A percentile compares a stretch with the other conserved stretches of the same genome.
Conservation (phyloP, 129 eudicot species). For the Ambrosia trifida region DNA sequence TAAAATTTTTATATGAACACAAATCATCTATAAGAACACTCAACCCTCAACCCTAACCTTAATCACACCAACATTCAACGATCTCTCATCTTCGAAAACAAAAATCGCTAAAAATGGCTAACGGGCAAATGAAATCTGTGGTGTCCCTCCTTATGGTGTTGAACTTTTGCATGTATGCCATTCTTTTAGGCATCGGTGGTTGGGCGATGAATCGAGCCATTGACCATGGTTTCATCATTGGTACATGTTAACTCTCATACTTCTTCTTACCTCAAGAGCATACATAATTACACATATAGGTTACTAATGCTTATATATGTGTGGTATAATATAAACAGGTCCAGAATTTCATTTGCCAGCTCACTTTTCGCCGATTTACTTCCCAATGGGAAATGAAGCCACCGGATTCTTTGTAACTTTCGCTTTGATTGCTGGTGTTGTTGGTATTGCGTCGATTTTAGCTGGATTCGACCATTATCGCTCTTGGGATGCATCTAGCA, state of each 20-base stretch:
- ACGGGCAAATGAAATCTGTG: slow-evolving; percentile 49
- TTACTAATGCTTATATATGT: background rate
- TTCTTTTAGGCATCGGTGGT: slow-evolving; percentile 74
- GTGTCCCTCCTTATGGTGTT: slow-evolving; percentile 61
- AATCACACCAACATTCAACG: slow-evolving; percentile 7
- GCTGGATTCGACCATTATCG: slow-evolving; percentile 72
- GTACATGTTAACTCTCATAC: slow-evolving; percentile 30
- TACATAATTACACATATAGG: background rate
- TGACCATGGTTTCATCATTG: slow-evolving; percentile 83
- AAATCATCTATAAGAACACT: slow-evolving; percentile 27
- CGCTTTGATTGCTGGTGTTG: slow-evolving; percentile 79
- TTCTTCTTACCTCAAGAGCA: slow-evolving; percentile 7
- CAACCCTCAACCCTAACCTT: slow-evolving; percentile 7
- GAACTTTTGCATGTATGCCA: slow-evolving; percentile 82
- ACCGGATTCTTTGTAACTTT: slow-evolving; percentile 84
- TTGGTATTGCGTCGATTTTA: slow-evolving; percentile 73
- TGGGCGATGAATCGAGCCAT: slow-evolving; percentile 87
- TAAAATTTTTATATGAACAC: slow-evolving; percentile 11
- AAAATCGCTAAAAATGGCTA: slow-evolving; percentile 46
- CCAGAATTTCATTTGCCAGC: slow-evolving; percentile 65
- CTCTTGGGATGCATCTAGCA: slow-evolving; percentile 54
- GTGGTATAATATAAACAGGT: slow-evolving; percentile 40
- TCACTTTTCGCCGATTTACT: slow-evolving; percentile 87
- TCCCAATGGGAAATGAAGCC: slow-evolving; percentile 92
- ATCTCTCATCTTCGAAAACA: slow-evolving; percentile 2